These are phyloP conservation scores for Crithidia expoeki DNA, from an alignment of 208 protist genomes.

Conservation along the genomic window DNA sequence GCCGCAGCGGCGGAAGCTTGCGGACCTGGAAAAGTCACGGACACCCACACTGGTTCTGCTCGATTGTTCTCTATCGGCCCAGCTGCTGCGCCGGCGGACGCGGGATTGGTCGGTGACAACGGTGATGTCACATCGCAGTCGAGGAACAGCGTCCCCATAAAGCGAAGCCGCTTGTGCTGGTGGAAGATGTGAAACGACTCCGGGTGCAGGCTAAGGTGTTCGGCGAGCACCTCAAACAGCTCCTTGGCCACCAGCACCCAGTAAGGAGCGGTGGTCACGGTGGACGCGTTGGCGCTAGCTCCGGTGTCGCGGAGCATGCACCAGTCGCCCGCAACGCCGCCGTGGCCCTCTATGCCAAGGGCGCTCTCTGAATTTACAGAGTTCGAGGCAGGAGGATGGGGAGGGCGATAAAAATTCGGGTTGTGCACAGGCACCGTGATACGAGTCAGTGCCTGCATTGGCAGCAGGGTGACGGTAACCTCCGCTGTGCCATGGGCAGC, in stretches of 20 bases:
- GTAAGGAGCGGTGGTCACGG: constrained; percentile 2
- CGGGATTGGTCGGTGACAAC: neutral
- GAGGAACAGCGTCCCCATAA: constrained; percentile 60
- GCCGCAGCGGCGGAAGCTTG: neutral
- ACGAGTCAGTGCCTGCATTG: constrained; percentile 31
- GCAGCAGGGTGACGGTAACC: constrained; percentile 38
- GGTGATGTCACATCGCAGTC: constrained; percentile 39
- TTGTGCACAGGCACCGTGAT: constrained; percentile 39
- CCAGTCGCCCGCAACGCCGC: neutral
- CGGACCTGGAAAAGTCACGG: constrained; percentile 39
- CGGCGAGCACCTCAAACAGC: constrained; percentile 69
- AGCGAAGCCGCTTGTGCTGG: constrained; percentile 63
- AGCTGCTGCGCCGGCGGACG: neutral
- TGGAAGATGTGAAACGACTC: constrained; percentile 62
- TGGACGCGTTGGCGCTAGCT: neutral
- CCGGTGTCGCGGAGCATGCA: neutral
- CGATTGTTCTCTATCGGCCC: constrained; percentile 27
- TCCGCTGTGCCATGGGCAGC: constrained; percentile 34
- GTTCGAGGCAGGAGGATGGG: neutral
- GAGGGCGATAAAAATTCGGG: constrained; percentile 20
- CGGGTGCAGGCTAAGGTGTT: constrained; percentile 59
- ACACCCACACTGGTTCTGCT: constrained; percentile 65
- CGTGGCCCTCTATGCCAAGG: neutral
- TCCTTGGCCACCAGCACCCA: constrained; percentile 59
- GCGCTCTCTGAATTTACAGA: neutral